Percentiles rank a stretch among this genome's conserved stretches.
Conservation (phyloP, 2,329 filamentous ascomycete species). For the Colletotrichum trifolii region DNA sequence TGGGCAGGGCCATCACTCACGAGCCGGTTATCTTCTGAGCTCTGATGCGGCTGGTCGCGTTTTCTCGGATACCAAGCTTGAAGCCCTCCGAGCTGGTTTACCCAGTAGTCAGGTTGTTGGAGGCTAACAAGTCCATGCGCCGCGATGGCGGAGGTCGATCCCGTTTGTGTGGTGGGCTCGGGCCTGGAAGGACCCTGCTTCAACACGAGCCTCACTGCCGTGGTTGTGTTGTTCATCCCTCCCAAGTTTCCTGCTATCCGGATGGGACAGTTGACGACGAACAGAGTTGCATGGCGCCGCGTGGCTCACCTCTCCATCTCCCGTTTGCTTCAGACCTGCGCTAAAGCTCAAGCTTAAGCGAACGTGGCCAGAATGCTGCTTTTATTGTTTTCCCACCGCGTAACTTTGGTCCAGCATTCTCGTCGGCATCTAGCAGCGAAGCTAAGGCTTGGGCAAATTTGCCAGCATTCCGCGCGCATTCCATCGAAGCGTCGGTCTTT, state of each 20-base stretch:
- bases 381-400: conserved; percentile 26
- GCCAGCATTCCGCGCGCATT: conserved; percentile 23
- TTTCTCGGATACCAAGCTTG: conserved; percentile 5
- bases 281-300: conserved; percentile 11
- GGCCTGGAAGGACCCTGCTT: conserved; percentile 23
- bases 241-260: neutral
- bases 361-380: conserved; percentile 26
- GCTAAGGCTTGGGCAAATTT: conserved; percentile 28
- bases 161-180: conserved; percentile 12
- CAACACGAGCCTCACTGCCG: conserved; percentile 27
- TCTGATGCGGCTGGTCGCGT: conserved; percentile 8
- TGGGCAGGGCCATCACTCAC: conserved; percentile 23
- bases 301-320: conserved; percentile 16
- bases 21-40: conserved; percentile 10
- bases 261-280: neutral
- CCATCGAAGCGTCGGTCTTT: conserved; percentile 24
- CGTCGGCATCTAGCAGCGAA: conserved; percentile 19
- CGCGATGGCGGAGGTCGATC: conserved; percentile 16
- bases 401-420: conserved; percentile 24
- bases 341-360: conserved; percentile 15
- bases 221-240: neutral
- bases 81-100: conserved; percentile 6
- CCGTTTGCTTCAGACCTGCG: conserved; percentile 25
- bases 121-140: conserved; percentile 22
- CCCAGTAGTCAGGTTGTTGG: conserved; percentile 14